Percentiles rank a stretch among this genome's conserved stretches.
Conservation (phyloP, 495 filamentous ascomycete genomes). For the Aspergillus kassunensis region DNA sequence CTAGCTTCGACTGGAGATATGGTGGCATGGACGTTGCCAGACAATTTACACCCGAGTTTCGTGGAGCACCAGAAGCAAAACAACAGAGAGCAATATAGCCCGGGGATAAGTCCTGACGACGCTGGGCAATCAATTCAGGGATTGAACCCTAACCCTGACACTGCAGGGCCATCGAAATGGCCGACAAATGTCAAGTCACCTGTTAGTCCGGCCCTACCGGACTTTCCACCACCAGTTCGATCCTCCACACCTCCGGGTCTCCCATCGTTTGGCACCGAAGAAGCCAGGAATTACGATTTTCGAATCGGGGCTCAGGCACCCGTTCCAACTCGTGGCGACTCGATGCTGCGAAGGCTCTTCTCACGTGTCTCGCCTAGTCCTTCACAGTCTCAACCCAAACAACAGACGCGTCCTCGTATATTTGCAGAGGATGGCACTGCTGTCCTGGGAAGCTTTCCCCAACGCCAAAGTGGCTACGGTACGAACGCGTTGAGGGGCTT, state of each 20-base stretch:
- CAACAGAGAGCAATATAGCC: constrained; percentile 9
- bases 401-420: constrained; percentile 13
- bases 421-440: constrained; percentile 36
- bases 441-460: constrained; percentile 36
- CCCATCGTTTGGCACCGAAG: constrained; percentile 43
- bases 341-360: constrained; percentile 28
- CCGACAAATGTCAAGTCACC: constrained; percentile 23
- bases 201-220: constrained; percentile 30
- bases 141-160: constrained; percentile 19
- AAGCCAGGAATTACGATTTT: constrained; percentile 35
- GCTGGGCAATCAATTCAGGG: not conserved
- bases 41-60: constrained; percentile 10
- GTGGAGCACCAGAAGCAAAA: not conserved
- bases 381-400: not conserved
- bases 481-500: constrained; percentile 22
- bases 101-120: not conserved
- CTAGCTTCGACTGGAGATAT: constrained; percentile 4
- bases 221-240: constrained; percentile 38
- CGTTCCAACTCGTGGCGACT: not conserved
- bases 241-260: constrained; percentile 45
- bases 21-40: constrained; percentile 8
- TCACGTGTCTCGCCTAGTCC: constrained; percentile 14
- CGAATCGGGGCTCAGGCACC: constrained; percentile 20
- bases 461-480: constrained; percentile 39
- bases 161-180: constrained; percentile 18